Base-by-base conservation (phyloP, 352 stramenopile species). In the Phytophthora idaei region DNA sequence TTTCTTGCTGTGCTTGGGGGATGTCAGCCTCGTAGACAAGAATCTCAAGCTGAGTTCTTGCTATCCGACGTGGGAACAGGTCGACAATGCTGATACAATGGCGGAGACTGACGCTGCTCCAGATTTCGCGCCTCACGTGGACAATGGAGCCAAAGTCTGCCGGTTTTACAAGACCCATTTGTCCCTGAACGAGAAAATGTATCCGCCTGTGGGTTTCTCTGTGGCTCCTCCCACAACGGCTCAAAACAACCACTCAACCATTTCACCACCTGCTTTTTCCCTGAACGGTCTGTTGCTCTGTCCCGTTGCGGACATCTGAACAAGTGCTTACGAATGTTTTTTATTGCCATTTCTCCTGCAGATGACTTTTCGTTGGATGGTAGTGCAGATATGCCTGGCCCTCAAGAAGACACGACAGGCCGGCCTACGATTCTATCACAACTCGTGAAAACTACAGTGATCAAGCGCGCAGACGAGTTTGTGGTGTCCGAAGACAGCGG, bases 131-230 rank as follows among this genome's bases (percentile, higher is more conserved):
- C 64, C 44, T 4, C 64, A 62, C 27, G 72, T 83, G 34, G 83
- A 91, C 51, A 90, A 79, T 53, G 82, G 74, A 51, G 67, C 68
- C 11, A 90, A 89, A 53, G 66, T 95, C 32, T 90, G 81, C 48
- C 73, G 76, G 0, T 93, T 92, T 51, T 87, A 90, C 71, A 92
- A 93, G 69, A 88, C 77, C 7, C 74, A 90, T 21, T 57, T 93
- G 57, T 77, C 85, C 47, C 65, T 95, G 57, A 95, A 93, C 50
- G 84, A 93, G 61, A 89, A 75, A 64, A 55, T 95, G 63, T 95
- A 95, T 54, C 87, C 87, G 5, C 82, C 85, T 0, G 76, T 93
- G 25, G 87, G 85, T 0, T 95, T 92, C 54, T 80, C 83, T 41
- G 67, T 92, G 37, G 65, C 49, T 29, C 44, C 69, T 8, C 6